Conservation (phyloP, 208 protist species). For the Leishmania amazonensis region DNA sequence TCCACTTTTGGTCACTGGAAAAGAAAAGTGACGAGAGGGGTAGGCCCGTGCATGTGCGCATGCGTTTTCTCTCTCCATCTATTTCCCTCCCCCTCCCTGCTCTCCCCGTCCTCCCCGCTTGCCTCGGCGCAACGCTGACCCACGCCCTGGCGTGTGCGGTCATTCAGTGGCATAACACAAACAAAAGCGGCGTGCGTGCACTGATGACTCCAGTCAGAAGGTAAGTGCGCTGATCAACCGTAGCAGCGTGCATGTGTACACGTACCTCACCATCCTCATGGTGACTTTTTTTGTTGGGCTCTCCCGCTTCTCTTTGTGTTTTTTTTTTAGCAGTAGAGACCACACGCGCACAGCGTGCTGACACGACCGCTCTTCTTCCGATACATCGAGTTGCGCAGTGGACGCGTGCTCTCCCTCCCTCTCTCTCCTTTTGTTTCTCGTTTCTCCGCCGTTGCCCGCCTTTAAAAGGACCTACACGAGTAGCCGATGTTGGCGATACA, state of each 20-base stretch:
- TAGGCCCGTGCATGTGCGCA: neutral
- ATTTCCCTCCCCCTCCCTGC: neutral
- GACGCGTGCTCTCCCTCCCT: neutral
- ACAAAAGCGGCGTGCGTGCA: neutral
- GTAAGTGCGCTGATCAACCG: neutral
- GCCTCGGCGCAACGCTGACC: neutral
- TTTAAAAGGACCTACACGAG: neutral
- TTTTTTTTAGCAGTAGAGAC: neutral
- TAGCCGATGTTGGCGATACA: neutral
- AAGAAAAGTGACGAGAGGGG: too few species aligned
- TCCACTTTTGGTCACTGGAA: too few species aligned
- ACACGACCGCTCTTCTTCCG: neutral
- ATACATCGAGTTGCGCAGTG: neutral
- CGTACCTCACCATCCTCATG: neutral
- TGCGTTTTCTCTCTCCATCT: neutral
- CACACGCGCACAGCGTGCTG: neutral
- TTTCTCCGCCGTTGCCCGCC: neutral
- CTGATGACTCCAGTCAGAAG: neutral
- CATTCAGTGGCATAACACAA: neutral
- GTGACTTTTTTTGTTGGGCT: neutral
- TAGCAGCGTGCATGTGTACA: neutral
- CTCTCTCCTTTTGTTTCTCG: neutral
- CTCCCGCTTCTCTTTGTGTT: neutral
- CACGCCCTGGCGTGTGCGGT: neutral
- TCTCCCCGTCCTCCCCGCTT: neutral